Evolutionary conservation across 164 flowering plant species (phyloP), one percentile per base, ranked within the genome.

Genomic region (Liriodendron chinense): DNA sequence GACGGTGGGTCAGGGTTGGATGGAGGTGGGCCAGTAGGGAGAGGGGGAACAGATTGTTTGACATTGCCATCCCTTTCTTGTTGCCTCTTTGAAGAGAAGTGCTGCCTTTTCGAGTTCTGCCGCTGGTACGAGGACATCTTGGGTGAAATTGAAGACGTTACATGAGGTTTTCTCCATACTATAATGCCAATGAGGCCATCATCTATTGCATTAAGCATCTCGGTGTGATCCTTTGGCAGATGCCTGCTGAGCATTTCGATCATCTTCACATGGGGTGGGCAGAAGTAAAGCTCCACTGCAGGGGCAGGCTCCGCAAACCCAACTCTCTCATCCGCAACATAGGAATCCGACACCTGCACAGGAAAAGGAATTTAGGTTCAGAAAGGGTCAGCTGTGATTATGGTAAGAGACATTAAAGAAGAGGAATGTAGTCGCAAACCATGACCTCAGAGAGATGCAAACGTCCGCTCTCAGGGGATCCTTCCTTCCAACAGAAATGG

Each of bases 111-210:
- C 1, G 83, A 80, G 78, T 66, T 75, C 76, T 84, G 89, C 72
- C 86, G 87, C 72, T 85, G 89, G 78, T 86, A 93, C 6, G 91
- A 83, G 43, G 90, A 78, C 53, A 88, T 82, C 78, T 85, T 90
- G 75, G 98, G 91, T 70, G 98, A 91, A 26, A 85, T 83, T 53
- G 82, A 77, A 47, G 89, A 78, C 71, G 86, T 80, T 81, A 87
- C 77, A 76, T 85, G 88, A 75, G 82, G 76, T 81, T 86, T 93
- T 86, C 98, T 90, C 98, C 98, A 94, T 83, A 96, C 89, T 86
- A 93, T 86, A 78, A 93, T 85, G 82, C 99, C 99, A 78, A 96
- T 90, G 76, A 96, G 84, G 63, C 97, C 95, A 83, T 86, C 84
- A 80, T 91, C 93, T 43, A 84, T 74, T 74, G 84, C 57, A 76